Conservation (phyloP, 257 asterid genomes). For the Thymus mandschuricus region DNA sequence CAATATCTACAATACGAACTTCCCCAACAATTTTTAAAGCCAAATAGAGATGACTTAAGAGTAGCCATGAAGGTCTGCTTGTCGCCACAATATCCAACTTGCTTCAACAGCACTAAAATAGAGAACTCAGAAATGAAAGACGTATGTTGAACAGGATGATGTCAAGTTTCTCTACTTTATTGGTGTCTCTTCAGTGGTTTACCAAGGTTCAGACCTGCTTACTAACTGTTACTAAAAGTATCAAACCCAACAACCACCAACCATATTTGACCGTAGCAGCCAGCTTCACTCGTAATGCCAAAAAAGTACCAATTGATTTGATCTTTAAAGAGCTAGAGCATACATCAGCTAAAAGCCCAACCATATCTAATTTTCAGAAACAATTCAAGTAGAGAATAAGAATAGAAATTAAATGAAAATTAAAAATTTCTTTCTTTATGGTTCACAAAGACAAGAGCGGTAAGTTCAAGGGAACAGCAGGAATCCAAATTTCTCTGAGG, state of each 20-base stretch:
- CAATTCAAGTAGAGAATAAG: background rate
- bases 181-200: background rate
- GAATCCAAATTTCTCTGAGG: background rate
- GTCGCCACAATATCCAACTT: background rate
- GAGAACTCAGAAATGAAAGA: background rate
- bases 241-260: slow-evolving; percentile 7
- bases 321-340: slow-evolving; percentile 10
- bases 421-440: background rate
- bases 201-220: slow-evolving; percentile 3
- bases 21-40: background rate
- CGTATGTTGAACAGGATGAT: background rate
- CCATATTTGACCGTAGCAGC: background rate
- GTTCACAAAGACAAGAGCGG: background rate
- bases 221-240: slow-evolving; percentile 13
- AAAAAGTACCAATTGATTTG: background rate
- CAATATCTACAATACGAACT: background rate
- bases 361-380: background rate
- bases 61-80: background rate
- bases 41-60: background rate
- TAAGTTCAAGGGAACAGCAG: background rate
- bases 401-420: background rate
- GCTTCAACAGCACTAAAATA: background rate
- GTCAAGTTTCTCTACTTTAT: background rate
- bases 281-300: slow-evolving; percentile 6
- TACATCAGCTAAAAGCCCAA: background rate